phyloP scores from a whole-genome alignment of 768 basidiomycete genomes.

The Psilocybe cubensis region DNA sequence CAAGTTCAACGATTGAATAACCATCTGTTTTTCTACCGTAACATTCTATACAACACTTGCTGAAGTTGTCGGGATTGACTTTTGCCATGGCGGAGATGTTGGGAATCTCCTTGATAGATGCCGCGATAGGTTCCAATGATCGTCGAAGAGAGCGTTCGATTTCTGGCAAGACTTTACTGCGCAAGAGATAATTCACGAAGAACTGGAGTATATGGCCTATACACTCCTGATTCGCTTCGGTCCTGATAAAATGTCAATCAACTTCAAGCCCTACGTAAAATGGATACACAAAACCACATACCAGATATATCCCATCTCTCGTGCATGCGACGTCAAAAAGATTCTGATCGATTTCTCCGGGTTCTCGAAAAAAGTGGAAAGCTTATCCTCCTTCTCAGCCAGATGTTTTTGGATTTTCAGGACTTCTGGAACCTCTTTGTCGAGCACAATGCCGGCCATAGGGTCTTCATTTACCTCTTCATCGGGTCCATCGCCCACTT shows the following conservation, averaged over 20 bases:
- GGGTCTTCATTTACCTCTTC: not conserved
- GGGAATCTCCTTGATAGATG: constrained; percentile 54
- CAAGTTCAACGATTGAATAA: constrained; percentile 31
- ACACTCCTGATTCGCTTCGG: constrained; percentile 42
- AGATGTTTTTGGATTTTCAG: constrained; percentile 22
- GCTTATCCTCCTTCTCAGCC: constrained; percentile 46
- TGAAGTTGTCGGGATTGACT: constrained; percentile 52
- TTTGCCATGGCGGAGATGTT: constrained; percentile 49
- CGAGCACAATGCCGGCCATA: constrained; percentile 8
- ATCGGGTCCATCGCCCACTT: constrained; percentile 10
- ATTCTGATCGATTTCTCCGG: constrained; percentile 61
- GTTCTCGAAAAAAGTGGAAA: constrained; percentile 59
- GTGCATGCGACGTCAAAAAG: constrained; percentile 74
- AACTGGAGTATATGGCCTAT: constrained; percentile 48
- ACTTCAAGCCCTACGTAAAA: not conserved
- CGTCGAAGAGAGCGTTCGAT: constrained; percentile 49
- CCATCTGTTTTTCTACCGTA: constrained; percentile 53
- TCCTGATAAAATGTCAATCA: constrained; percentile 29
- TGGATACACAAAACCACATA: constrained; percentile 29
- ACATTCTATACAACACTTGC: constrained; percentile 46
- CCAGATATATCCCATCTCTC: constrained; percentile 73
- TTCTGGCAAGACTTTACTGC: constrained; percentile 43
- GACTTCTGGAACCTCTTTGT: not conserved
- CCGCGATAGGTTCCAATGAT: constrained; percentile 44
- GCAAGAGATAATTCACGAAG: constrained; percentile 48